Percentiles rank a stretch among this genome's conserved stretches.
Conservation (phyloP, 2,329 filamentous ascomycete species). For the Biscogniauxia marginata region DNA sequence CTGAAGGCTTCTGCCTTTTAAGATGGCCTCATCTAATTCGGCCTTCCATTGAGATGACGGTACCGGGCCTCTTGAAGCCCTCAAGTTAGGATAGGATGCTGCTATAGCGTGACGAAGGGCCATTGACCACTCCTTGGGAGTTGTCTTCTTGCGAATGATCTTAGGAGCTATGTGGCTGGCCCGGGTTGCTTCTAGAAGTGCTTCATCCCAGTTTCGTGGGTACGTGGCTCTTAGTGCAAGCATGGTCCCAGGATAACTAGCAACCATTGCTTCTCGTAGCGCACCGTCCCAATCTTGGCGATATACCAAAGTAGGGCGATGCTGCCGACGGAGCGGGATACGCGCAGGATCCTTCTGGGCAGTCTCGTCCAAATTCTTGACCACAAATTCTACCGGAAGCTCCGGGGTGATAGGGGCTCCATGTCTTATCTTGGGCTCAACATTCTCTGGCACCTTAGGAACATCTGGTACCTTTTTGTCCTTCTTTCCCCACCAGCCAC, state of each 20-base stretch:
- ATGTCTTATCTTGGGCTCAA: not conserved
- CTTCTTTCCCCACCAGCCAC: constrained; percentile 25
- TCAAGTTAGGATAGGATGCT: constrained; percentile 29
- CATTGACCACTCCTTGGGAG: constrained; percentile 34
- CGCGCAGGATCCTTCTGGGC: constrained; percentile 14
- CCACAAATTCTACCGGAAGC: constrained; percentile 18
- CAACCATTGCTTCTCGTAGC: constrained; percentile 31
- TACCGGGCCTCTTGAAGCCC: constrained; percentile 21
- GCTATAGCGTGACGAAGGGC: constrained; percentile 39
- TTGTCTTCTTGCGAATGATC: constrained; percentile 15
- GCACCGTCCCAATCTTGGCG: constrained; percentile 36
- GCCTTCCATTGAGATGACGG: constrained; percentile 22
- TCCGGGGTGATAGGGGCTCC: constrained; percentile 14
- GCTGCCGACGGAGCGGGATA: constrained; percentile 23
- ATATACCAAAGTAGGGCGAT: constrained; percentile 25
- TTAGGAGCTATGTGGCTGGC: constrained; percentile 19
- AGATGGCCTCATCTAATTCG: constrained; percentile 25
- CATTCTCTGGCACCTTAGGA: constrained; percentile 6
- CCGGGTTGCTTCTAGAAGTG: constrained; percentile 22
- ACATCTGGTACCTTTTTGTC: constrained; percentile 15
- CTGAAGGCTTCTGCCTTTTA: constrained; percentile 10
- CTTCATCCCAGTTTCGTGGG: constrained; percentile 25
- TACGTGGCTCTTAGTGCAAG: constrained; percentile 18
- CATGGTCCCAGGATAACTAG: constrained; percentile 27
- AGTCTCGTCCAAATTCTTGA: constrained; percentile 24